Percentiles rank a stretch among this genome's conserved stretches.
Conservation (phyloP, 352 stramenopile genomes). For the Aphanomyces astaci region DNA sequence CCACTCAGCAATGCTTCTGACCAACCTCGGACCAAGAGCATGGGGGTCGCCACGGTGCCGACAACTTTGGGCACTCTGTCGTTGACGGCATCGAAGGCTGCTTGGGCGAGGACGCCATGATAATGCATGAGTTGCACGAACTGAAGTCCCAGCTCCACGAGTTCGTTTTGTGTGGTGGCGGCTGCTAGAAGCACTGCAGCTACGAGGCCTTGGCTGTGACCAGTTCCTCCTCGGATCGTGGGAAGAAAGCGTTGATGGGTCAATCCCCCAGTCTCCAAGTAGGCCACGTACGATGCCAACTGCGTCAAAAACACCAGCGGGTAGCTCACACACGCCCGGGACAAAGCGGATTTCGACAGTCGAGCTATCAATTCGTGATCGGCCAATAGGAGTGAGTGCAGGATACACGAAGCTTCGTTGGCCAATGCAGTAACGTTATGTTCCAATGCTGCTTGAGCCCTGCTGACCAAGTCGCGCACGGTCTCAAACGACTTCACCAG, state of each 20-base stretch:
- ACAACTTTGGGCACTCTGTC: slow-evolving; percentile 18
- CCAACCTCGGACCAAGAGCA: slow-evolving; percentile 62
- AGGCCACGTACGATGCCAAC: slow-evolving; percentile 62
- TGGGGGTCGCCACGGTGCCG: slow-evolving; percentile 41
- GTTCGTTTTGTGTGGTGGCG: slow-evolving; percentile 44
- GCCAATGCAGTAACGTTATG: too few relatives aligned
- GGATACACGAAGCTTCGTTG: neutral
- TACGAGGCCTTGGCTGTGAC: slow-evolving; percentile 76
- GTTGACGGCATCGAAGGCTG: slow-evolving; percentile 36
- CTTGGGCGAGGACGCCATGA: slow-evolving; percentile 65
- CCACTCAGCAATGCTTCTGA: slow-evolving; percentile 42
- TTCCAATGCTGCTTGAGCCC: neutral
- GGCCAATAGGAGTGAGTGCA: slow-evolving; percentile 7
- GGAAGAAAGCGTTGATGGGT: slow-evolving; percentile 54
- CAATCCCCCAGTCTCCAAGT: slow-evolving; percentile 42
- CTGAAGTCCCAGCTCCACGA: slow-evolving; percentile 35
- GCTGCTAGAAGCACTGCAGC: slow-evolving; percentile 55
- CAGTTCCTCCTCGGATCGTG: slow-evolving; percentile 36
- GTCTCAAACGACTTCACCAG: slow-evolving; percentile 21
- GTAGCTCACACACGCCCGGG: slow-evolving; percentile 62
- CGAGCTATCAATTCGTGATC: neutral
- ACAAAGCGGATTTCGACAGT: slow-evolving; percentile 25
- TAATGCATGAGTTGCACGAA: slow-evolving; percentile 74
- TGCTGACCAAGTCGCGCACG: neutral
- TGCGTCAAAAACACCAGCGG: slow-evolving; percentile 67